These are phyloP conservation scores for Auricularia cornea DNA, from an alignment of 768 basidiomycete genomes.

Conservation along the genomic window DNA sequence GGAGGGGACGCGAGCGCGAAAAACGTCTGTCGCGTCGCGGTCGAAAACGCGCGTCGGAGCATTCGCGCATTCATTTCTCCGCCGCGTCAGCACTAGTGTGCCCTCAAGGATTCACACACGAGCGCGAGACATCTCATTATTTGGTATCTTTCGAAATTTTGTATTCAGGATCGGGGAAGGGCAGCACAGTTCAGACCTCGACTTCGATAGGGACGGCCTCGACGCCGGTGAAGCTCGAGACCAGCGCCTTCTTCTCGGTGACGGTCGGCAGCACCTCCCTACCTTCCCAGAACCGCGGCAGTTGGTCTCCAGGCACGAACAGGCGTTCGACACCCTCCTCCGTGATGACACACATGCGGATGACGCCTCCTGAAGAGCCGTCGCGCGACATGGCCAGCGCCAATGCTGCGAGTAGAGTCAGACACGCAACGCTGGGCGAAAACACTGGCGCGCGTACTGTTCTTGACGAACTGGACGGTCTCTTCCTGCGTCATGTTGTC, in stretches of 20 bases:
- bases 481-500: conserved; percentile 88
- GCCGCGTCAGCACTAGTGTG: neutral
- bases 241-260: conserved; percentile 2
- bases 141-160: neutral
- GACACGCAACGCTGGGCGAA: neutral
- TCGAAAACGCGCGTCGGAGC: conserved; percentile 5
- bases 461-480: conserved; percentile 90
- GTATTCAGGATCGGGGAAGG: neutral
- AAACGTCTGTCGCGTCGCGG: conserved; percentile 45
- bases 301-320: conserved; percentile 84
- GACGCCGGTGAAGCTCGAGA: neutral
- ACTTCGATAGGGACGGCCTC: conserved; percentile 13
- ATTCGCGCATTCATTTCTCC: neutral
- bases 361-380: conserved; percentile 94
- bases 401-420: conserved; percentile 50
- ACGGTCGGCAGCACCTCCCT: conserved; percentile 50
- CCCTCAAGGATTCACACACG: neutral
- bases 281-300: conserved; percentile 88
- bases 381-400: conserved; percentile 95
- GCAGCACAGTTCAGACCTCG: conserved; percentile 4
- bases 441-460: conserved; percentile 55
- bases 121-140: no score
- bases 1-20: conserved; percentile 84
- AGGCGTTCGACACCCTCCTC: conserved; percentile 85
- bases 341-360: conserved; percentile 95